Evolutionary conservation across 2,329 filamentous ascomycete genomes (phyloP), one percentile per base, ranked within the genome.

Genomic region (Corinectria fuckeliana): DNA sequence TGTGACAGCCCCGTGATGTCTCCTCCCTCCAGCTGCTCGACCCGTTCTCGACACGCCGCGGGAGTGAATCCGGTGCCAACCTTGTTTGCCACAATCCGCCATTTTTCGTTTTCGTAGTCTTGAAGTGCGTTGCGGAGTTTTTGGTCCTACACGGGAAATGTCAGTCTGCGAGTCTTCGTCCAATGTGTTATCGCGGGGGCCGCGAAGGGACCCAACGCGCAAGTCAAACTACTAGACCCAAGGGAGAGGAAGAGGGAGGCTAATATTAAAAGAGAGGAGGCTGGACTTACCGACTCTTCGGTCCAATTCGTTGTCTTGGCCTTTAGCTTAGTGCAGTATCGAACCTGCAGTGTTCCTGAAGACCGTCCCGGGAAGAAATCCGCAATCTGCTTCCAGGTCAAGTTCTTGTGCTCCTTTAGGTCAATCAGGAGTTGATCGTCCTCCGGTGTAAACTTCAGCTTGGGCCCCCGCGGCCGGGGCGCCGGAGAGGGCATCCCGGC

Each of bases 351-450:
- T 26, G 93, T 97, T 16, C 93, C 93, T 44, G 91, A 96, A 58
- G 91, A 95, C 58, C 93, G 84, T 1, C 93, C 93, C 1, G 93
- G 93, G 69, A 97, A 97, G 78, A 97, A 97, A 72, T 97, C 93
- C 56, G 93, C 92, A 71, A 97, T 97, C 81, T 97, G 93, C 78
- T 96, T 97, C 93, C 93, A 97, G 4, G 93, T 96, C 73, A 97
- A 81, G 72, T 92, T 93, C 76, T 95, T 96, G 72, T 95, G 93
- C 77, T 97, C 93, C 76, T 97, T 97, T 62, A 97, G 81, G 72
- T 96, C 91, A 56, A 97, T 89, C 53, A 97, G 82, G 47, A 96
- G 80, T 67, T 91, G 88, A 75, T 97, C 93, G 73, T 97, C 93
- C 75, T 96, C 93, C 9, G 91, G 88, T 1, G 93, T 97, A 73